Evolutionary conservation across 306 rosid genomes (phyloP).

Genomic region (Calophaca sinica): DNA sequence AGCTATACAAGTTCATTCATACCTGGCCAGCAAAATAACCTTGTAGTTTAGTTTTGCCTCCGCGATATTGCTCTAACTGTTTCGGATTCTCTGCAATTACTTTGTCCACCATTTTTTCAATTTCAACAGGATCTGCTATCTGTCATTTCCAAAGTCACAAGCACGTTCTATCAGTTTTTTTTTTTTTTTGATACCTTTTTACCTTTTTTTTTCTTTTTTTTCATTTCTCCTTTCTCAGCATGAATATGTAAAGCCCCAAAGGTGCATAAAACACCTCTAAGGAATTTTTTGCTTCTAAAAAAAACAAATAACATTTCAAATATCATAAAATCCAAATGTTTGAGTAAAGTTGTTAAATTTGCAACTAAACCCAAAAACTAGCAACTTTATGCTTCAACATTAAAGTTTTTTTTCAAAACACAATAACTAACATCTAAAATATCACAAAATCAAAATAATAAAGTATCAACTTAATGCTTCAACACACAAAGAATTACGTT

Average conservation of each 20-base stretch:
- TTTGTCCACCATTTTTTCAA: constrained; percentile 81
- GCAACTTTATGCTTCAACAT: not conserved
- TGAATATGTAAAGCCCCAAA: constrained; percentile 6
- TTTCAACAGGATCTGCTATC: constrained; percentile 86
- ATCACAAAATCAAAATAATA: constrained; percentile 1
- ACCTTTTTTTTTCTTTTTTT: not conserved
- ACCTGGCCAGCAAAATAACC: constrained; percentile 97
- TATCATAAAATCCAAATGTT: not conserved
- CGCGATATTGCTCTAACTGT: constrained; percentile 83
- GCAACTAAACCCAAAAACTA: not conserved
- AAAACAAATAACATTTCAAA: constrained; percentile 9
- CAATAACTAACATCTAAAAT: constrained; percentile 20
- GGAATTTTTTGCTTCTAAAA: not conserved
- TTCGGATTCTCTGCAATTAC: constrained; percentile 87
- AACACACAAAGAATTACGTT: not conserved
- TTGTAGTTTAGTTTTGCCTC: constrained; percentile 87
- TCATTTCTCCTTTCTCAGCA: not conserved
- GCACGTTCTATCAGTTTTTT: constrained; percentile 18
- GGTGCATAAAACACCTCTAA: not conserved
- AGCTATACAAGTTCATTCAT: constrained; percentile 34
- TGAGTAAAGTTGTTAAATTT: not conserved
- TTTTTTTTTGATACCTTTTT: too few species aligned
- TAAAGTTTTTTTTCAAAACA: not conserved
- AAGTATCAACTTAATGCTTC: not conserved
- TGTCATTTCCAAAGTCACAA: constrained; percentile 52